These are phyloP conservation scores for Cytospora schulzeri DNA, from an alignment of 2,329 filamentous ascomycete species.

Conservation along the genomic window DNA sequence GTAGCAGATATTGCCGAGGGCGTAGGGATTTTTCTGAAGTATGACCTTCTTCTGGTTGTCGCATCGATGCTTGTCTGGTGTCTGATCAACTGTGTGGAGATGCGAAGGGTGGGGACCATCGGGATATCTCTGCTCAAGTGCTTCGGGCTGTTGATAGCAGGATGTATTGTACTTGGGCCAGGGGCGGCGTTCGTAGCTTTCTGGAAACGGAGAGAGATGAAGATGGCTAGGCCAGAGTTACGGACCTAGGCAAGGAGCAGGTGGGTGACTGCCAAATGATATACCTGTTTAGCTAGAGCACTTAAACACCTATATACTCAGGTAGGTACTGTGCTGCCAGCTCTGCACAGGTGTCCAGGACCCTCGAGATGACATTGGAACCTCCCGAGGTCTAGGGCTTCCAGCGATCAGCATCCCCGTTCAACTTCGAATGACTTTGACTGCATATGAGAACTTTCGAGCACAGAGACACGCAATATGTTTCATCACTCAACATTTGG, in stretches of 20 bases:
- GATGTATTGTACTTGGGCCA: constrained; percentile 7
- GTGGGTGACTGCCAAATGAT: neutral
- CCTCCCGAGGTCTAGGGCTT: too few relatives aligned
- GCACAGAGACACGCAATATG: neutral
- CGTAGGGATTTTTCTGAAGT: constrained; percentile 14
- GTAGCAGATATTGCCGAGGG: constrained; percentile 1
- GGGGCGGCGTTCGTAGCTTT: constrained; percentile 7
- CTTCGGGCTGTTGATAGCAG: neutral
- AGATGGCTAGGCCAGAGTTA: constrained; percentile 8
- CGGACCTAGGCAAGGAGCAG: neutral
- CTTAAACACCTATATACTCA: neutral
- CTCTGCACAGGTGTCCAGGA: too few relatives aligned
- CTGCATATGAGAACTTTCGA: neutral
- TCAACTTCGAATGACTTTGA: neutral
- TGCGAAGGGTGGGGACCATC: constrained; percentile 2
- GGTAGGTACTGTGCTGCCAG: neutral
- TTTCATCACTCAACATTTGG: neutral
- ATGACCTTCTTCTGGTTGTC: constrained; percentile 7
- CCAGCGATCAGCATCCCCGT: neutral
- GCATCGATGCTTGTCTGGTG: neutral
- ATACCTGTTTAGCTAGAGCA: neutral
- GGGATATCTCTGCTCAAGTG: neutral
- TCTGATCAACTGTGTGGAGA: constrained; percentile 4
- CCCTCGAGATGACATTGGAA: neutral
- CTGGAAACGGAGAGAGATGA: constrained; percentile 18